Conservation (phyloP, 2,329 filamentous ascomycete genomes). For the Cladosporium sp. region DNA sequence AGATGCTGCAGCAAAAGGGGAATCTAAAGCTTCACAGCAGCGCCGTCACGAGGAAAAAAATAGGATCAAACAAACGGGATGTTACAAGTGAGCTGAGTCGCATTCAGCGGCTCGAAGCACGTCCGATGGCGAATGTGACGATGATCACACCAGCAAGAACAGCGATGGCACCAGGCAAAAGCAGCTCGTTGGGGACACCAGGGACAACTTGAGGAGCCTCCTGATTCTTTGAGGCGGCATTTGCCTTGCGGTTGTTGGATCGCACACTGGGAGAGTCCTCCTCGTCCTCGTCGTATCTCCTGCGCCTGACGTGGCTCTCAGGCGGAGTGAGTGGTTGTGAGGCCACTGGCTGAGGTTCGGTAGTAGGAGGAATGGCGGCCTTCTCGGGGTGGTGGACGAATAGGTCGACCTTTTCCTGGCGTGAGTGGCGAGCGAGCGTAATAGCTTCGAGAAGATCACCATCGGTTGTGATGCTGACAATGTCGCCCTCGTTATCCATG, state of each 20-base stretch:
- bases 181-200: conserved; percentile 88
- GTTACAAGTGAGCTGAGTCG: background rate
- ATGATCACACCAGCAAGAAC: conserved; percentile 93
- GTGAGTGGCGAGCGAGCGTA: conserved; percentile 69
- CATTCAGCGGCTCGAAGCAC: conserved; percentile 23
- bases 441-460: conserved; percentile 90
- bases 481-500: conserved; percentile 93
- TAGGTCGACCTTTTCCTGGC: conserved; percentile 89
- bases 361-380: conserved; percentile 66
- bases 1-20: conserved; percentile 7
- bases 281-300: conserved; percentile 51
- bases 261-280: conserved; percentile 34
- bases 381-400: conserved; percentile 93
- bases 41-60: background rate
- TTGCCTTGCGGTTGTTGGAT: conserved; percentile 23
- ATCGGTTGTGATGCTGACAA: conserved; percentile 93
- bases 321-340: conserved; percentile 47
- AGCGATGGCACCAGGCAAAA: conserved; percentile 90
- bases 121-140: conserved; percentile 76
- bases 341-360: conserved; percentile 54
- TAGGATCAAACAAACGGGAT: background rate
- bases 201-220: conserved; percentile 75
- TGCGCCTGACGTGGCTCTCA: conserved; percentile 46
- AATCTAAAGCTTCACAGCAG: conserved; percentile 8
- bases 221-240: conserved; percentile 42